Base-by-base conservation (phyloP, 2,329 filamentous ascomycete species). In the Biscogniauxia marginata region DNA sequence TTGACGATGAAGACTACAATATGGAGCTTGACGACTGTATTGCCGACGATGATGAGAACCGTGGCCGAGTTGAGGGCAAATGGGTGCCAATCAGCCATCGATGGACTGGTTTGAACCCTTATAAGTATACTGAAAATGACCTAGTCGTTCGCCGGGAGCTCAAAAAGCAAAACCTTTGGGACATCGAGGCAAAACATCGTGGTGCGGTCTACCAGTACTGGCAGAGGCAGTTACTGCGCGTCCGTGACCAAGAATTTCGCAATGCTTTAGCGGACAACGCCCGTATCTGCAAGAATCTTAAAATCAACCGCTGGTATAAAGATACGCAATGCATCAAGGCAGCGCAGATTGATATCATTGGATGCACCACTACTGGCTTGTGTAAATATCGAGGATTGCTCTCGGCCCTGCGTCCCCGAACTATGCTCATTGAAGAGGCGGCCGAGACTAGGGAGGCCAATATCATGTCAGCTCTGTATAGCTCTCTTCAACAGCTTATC, bases 351-450 rank as follows among this genome's bases (percentile, higher is more conserved):
- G 73, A 81, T 20, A 77, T 90, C 21, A 73, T 93, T 3, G 81
- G 82, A 30, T 82, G 83, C 50, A 96, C 91, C 0, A 92, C 89
- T 0, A 96, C 91, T 0, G 90, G 91, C 1, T 69, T 96, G 7
- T 87, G 86, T 71, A 96, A 96, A 64, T 93, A 95, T 59, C 84
- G 90, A 3, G 83, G 81, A 1, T 76, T 93, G 2, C 76, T 96
- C 20, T 78, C 85, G 0, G 83, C 83, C 1, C 68, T 93, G 4
- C 77, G 82, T 23, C 89, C 91, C 0, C 83, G 78, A 21, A 78
- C 90, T 3, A 78, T 93, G 13, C 74, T 96, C 39, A 86, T 96
- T 49, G 89, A 95, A 75, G 88, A 95, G 73, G 88, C 89, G 0
- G 91, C 90, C 0, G 90, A 96, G 68, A 89, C 87, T 0, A 80